Evolutionary conservation across 2,329 filamentous ascomycete species (phyloP), one percentile per base, ranked within the genome.

Genomic region (Diaporthe humulicola): DNA sequence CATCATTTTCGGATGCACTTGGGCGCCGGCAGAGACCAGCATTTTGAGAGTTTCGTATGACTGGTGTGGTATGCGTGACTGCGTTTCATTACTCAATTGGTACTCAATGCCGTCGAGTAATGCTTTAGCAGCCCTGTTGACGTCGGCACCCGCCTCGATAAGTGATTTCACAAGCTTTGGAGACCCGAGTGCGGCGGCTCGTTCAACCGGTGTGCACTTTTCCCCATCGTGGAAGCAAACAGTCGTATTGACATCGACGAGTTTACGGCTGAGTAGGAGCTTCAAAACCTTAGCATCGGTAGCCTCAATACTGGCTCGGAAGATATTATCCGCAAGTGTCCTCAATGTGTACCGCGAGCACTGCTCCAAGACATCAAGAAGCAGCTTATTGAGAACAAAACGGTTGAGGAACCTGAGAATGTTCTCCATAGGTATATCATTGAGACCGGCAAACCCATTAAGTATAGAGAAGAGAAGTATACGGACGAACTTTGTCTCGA

Each of bases 371-470:
- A 70, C 40, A 4, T 45, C 66, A 15, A 70, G n/a, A 28, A 70
- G 38, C 14, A 57, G 52, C 25, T 17, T 57, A n/a, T 52, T 70
- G 66, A 70, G 9, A 19, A 25, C 22, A 8, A 70, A 19, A 22
- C 45, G 22, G 5, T 56, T 56, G 22, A 70, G 66, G 10, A 70
- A 70, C 22, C 52, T 56, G 5, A 70, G 30, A 40, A 70, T 70
- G 9, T 56, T n/a, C 66, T 56, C 52, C 66, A 70, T 70, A 2
- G 66, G 66, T 2, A 70, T 9, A 6, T 38, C 48, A 9, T 52
- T 12, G 10, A 70, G 36, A 9, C 66, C 66, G 2, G 66, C 48
- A 14, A 70, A 40, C 7, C 66, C 66, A 15, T 70, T 70, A 14
- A 70, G 66, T 48, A 54, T 14, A 22, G 66, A 70, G 48, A 52